phyloP scores from a whole-genome alignment of 805 yeast genomes.

The Sugiyamaella smithiae region DNA sequence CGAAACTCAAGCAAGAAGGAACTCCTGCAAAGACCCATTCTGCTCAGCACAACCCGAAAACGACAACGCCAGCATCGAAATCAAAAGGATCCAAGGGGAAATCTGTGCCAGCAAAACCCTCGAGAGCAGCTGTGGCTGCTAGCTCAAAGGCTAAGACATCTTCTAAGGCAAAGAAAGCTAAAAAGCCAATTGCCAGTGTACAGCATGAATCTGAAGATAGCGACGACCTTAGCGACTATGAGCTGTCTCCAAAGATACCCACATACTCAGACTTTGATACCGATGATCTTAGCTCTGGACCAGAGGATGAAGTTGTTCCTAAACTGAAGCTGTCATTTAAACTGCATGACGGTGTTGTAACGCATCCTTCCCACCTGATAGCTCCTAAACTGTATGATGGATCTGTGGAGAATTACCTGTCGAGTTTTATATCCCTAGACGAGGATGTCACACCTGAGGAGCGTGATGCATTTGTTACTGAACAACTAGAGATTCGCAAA shows the following conservation, averaged over 20 bases:
- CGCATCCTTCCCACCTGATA: constrained; percentile 59
- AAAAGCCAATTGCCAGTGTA: neutral
- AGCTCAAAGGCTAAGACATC: neutral
- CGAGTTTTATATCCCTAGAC: constrained; percentile 56
- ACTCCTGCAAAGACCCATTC: neutral
- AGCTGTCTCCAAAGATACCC: constrained; percentile 4
- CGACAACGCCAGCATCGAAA: neutral
- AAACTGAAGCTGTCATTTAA: constrained; percentile 9
- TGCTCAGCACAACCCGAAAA: neutral
- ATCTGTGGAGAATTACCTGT: constrained; percentile 44
- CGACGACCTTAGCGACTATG: constrained; percentile 7
- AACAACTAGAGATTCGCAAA: constrained; percentile 47
- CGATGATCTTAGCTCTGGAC: constrained; percentile 11
- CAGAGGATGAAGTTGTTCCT: constrained; percentile 7
- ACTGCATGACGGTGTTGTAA: constrained; percentile 41
- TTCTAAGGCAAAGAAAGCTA: neutral
- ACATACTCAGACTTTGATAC: constrained; percentile 11
- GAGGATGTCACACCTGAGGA: constrained; percentile 64
- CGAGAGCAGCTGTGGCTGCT: too few relatives aligned
- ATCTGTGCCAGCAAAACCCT: neutral
- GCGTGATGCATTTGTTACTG: constrained; percentile 52
- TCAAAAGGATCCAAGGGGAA: neutral
- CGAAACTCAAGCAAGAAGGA: neutral
- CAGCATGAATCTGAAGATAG: constrained; percentile 5
- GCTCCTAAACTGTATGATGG: constrained; percentile 40